Conservation (phyloP, 192 early-diverging fungal genomes). For the Backusella liffmaniae region DNA sequence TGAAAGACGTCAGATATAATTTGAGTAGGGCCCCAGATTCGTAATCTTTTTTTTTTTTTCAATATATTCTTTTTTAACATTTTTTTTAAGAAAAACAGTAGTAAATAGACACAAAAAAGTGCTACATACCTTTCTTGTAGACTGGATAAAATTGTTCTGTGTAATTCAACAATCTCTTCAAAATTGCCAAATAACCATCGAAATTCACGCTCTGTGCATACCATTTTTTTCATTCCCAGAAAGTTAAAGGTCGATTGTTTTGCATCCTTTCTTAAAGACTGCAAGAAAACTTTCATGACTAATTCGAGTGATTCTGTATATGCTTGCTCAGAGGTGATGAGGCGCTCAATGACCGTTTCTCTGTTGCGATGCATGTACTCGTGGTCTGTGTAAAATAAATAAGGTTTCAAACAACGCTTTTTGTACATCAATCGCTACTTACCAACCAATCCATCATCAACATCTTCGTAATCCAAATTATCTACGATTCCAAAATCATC, state of each 20-base stretch:
- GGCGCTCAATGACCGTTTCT: constrained; percentile 26
- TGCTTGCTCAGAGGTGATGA: constrained; percentile 19
- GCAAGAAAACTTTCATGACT: constrained; percentile 14
- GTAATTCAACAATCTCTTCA: constrained; percentile 19
- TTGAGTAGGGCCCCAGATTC: constrained; percentile 38
- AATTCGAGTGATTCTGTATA: constrained; percentile 31
- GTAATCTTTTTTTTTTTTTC: constrained; percentile 12
- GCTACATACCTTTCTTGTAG: constrained; percentile 26
- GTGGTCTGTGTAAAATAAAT: constrained; percentile 20
- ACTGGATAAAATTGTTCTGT: constrained; percentile 14
- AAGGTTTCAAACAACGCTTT: background rate
- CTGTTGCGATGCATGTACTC: constrained; percentile 23
- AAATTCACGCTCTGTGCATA: constrained; percentile 32
- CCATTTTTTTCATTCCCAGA: constrained; percentile 26
- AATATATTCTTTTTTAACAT: constrained; percentile 13
- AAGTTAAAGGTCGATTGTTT: constrained; percentile 24
- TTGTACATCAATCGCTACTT: constrained; percentile 1
- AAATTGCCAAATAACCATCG: constrained; percentile 31
- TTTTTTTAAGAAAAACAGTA: constrained; percentile 4
- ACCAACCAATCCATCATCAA: constrained; percentile 28
- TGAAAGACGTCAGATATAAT: constrained; percentile 35
- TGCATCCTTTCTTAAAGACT: constrained; percentile 18
- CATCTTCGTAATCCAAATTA: constrained; percentile 27
- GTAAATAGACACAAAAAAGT: background rate
- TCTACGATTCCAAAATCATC: constrained; percentile 28